These are phyloP conservation scores for Umbelopsis vinacea DNA, from an alignment of 192 early-diverging fungal genomes.

Conservation along the genomic window DNA sequence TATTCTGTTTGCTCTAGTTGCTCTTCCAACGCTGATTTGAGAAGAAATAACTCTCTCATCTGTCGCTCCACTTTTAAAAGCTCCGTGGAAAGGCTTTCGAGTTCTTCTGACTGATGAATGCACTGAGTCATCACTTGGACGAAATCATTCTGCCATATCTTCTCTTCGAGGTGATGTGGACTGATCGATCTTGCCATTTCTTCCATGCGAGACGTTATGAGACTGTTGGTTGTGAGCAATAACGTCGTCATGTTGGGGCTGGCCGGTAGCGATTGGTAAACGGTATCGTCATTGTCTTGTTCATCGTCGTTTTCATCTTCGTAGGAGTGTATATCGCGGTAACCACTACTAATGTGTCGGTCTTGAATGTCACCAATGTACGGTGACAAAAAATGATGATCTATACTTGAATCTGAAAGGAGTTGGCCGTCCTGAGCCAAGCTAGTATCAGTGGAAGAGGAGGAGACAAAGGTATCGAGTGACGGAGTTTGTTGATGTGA, in stretches of 20 bases:
- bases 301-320: background rate
- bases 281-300: constrained; percentile 7
- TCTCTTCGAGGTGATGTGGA: background rate
- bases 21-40: constrained; percentile 20
- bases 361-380: background rate
- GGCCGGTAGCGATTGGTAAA: background rate
- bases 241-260: constrained; percentile 33
- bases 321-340: background rate
- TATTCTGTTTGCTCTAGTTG: constrained; percentile 30
- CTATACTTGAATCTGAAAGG: background rate
- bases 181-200: constrained; percentile 22
- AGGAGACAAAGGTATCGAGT: background rate
- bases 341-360: background rate
- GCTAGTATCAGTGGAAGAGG: background rate
- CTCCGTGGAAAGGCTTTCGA: constrained; percentile 37
- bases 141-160: constrained; percentile 33
- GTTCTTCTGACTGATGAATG: constrained; percentile 32
- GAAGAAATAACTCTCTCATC: constrained; percentile 24
- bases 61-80: constrained; percentile 26
- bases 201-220: constrained; percentile 35
- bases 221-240: constrained; percentile 34
- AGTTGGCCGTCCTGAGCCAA: background rate
- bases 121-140: constrained; percentile 24
- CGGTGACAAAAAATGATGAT: background rate
- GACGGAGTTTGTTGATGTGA: background rate